Conservation (phyloP, 768 basidiomycete species). For the Hortiboletus campestris region DNA sequence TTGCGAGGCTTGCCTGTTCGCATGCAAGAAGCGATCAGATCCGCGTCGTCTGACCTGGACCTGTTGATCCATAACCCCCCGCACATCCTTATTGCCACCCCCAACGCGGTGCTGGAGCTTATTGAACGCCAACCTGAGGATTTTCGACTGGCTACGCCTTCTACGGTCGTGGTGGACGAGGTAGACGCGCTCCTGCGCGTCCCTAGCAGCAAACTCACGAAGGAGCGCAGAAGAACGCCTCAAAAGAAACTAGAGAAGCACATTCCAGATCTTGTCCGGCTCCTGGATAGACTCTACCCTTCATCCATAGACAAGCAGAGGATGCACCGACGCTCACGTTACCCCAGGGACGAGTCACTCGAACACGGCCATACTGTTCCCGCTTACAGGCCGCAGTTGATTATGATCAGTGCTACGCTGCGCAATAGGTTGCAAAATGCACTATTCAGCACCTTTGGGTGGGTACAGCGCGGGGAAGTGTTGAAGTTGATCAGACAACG, state of each 20-base stretch:
- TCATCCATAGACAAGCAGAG: slow-evolving; percentile 23
- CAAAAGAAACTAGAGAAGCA: slow-evolving; percentile 49
- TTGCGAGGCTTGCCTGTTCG: slow-evolving; percentile 20
- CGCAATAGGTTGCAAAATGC: slow-evolving; percentile 40
- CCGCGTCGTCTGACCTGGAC: slow-evolving; percentile 32
- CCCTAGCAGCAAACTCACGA: slow-evolving; percentile 37
- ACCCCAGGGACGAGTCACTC: slow-evolving; percentile 5
- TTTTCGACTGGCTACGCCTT: slow-evolving; percentile 46
- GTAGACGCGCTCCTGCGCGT: slow-evolving; percentile 68
- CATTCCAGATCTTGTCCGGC: slow-evolving; percentile 53
- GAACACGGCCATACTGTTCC: slow-evolving; percentile 5
- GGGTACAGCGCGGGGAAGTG: slow-evolving; percentile 48
- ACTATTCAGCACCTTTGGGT: slow-evolving; percentile 55
- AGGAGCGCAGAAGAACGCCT: slow-evolving; percentile 37
- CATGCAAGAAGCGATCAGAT: slow-evolving; percentile 30
- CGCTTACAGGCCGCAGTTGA: slow-evolving; percentile 50
- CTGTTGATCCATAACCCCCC: slow-evolving; percentile 47
- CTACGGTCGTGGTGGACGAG: slow-evolving; percentile 70
- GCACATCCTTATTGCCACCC: slow-evolving; percentile 70
- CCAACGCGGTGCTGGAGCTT: slow-evolving; percentile 63
- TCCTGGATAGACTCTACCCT: slow-evolving; percentile 58
- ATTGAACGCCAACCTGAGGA: slow-evolving; percentile 42
- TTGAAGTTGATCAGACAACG: slow-evolving; percentile 25
- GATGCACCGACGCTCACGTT: not conserved
- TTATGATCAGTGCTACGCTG: slow-evolving; percentile 72